Percentiles rank a stretch among this genome's conserved stretches.
phyloP scores from a whole-genome alignment of 306 rosid species.

The Quercus mongolica region DNA sequence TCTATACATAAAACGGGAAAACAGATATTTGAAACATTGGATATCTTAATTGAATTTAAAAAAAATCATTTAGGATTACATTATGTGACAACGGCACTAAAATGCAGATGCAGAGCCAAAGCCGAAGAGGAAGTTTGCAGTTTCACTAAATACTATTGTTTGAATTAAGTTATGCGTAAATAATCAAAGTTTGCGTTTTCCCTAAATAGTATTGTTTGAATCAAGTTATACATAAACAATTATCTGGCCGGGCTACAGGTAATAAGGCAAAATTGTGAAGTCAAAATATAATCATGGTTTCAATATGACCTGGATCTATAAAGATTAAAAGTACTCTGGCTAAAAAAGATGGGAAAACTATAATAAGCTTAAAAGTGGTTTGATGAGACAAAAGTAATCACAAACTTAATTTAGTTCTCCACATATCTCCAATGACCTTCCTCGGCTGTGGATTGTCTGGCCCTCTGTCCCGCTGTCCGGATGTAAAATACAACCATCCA shows the following conservation, averaged over 20 bases:
- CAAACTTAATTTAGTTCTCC: slow-evolving; percentile 70
- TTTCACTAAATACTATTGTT: too few relatives aligned
- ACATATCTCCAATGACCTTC: slow-evolving; percentile 62
- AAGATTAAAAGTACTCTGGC: not conserved
- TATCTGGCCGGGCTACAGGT: not conserved
- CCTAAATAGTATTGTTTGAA: not conserved
- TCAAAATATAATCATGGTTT: not conserved
- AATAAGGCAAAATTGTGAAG: not conserved
- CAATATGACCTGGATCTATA: not conserved
- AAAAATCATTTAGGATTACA: too few relatives aligned
- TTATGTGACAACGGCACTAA: too few relatives aligned
- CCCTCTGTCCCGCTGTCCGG: slow-evolving; percentile 92
- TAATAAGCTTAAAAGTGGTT: not conserved
- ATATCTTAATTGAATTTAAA: too few relatives aligned
- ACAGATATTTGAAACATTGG: too few relatives aligned
- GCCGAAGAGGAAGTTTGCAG: too few relatives aligned
- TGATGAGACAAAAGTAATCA: not conserved
- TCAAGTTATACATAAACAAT: not conserved
- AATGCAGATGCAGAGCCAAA: too few relatives aligned
- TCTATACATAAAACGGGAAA: too few relatives aligned
- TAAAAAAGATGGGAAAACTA: not conserved
- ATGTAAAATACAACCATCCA: slow-evolving; percentile 87
- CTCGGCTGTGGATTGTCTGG: slow-evolving; percentile 88
- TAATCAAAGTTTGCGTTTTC: not conserved
- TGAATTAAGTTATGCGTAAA: too few relatives aligned